Evolutionary conservation across 768 basidiomycete genomes (phyloP).

Genomic region (Mycena galericulata): DNA sequence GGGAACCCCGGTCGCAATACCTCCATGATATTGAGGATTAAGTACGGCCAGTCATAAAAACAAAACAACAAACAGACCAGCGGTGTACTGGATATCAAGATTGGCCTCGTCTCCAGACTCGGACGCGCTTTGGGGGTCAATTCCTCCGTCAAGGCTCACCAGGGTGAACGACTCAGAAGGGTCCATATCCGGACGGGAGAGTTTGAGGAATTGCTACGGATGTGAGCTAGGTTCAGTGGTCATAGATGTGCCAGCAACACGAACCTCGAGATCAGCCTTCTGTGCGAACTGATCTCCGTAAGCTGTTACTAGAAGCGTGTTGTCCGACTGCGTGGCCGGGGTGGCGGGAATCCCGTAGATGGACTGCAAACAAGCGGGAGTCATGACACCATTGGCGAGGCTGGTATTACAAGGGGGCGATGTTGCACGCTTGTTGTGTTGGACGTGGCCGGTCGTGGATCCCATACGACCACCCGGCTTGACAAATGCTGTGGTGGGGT

Average conservation of each 20-base stretch:
- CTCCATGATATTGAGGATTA: too few species aligned
- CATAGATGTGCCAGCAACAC: not conserved
- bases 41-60: too few species aligned
- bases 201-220: not conserved
- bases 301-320: constrained; percentile 13
- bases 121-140: not conserved
- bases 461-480: not conserved
- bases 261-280: constrained; percentile 1
- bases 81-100: constrained; percentile 22
- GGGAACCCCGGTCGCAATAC: constrained; percentile 8
- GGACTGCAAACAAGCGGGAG: constrained; percentile 13
- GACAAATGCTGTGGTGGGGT: constrained; percentile 8
- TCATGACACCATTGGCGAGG: not conserved
- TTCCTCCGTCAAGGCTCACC: not conserved
- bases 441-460: not conserved
- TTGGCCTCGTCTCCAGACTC: not conserved
- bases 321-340: not conserved
- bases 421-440: too few species aligned
- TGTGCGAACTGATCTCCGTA: constrained; percentile 10
- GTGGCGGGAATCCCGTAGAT: constrained; percentile 1
- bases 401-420: constrained; percentile 8
- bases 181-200: constrained; percentile 4
- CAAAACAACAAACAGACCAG: too few species aligned
- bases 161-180: not conserved
- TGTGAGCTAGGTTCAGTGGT: not conserved